A percentile compares a stretch with the other conserved stretches of the same genome.
Conservation (phyloP, 2,329 filamentous ascomycete genomes). For the Verruconis gallopava region DNA sequence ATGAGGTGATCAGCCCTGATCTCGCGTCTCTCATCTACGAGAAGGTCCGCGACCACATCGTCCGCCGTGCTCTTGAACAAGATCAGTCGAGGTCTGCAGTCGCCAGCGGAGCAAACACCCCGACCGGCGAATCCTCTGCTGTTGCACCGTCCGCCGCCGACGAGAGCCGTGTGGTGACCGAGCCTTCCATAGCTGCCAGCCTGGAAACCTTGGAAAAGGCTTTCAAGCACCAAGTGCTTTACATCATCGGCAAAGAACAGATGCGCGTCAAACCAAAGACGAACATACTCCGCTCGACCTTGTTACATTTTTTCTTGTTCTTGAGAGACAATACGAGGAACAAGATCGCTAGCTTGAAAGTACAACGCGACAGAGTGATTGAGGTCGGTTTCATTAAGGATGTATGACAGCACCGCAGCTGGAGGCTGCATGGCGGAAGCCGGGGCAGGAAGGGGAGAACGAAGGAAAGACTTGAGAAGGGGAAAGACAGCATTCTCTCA, state of each 20-base stretch:
- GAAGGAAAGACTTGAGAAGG: too few relatives aligned
- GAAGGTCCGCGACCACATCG: constrained; percentile 27
- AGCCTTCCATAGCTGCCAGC: constrained; percentile 13
- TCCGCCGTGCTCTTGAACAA: neutral
- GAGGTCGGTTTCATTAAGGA: constrained; percentile 60
- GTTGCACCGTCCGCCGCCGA: neutral
- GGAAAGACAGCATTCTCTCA: too few relatives aligned
- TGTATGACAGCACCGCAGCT: too few relatives aligned
- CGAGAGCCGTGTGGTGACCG: neutral
- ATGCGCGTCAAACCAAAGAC: constrained; percentile 36
- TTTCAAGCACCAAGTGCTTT: constrained; percentile 35
- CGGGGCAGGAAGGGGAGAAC: too few relatives aligned
- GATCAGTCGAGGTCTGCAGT: neutral
- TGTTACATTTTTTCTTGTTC: constrained; percentile 48
- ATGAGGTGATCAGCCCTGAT: constrained; percentile 54
- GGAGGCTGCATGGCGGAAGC: too few relatives aligned
- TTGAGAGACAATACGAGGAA: constrained; percentile 52
- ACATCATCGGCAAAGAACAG: constrained; percentile 48
- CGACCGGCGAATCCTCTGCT: neutral
- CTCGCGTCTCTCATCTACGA: constrained; percentile 48
- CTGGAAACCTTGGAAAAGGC: constrained; percentile 28
- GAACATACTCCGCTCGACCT: constrained; percentile 30
- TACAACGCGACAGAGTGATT: constrained; percentile 47
- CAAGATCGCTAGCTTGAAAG: constrained; percentile 50
- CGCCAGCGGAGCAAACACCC: neutral